phyloP scores from a whole-genome alignment of 2,329 filamentous ascomycete genomes.

The Dothistroma pini region DNA sequence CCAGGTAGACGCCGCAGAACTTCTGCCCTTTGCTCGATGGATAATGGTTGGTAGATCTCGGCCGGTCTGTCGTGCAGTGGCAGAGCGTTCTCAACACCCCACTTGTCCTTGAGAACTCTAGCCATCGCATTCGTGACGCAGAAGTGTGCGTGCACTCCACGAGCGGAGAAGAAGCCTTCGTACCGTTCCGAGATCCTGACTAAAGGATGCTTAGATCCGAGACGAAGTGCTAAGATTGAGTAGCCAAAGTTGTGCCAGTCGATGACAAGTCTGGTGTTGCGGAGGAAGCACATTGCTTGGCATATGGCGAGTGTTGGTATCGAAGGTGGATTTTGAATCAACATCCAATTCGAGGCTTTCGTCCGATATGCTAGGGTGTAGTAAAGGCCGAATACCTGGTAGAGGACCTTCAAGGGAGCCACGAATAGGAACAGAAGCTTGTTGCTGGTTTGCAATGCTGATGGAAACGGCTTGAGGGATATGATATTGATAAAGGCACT shows the following conservation, averaged over 20 bases:
- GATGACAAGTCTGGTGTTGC: slow-evolving; percentile 78
- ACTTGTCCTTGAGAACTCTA: slow-evolving; percentile 64
- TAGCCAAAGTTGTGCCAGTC: slow-evolving; percentile 99
- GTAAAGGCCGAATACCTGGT: slow-evolving; percentile 72
- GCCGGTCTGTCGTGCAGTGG: slow-evolving; percentile 86
- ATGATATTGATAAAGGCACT: slow-evolving; percentile 68
- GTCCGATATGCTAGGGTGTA: slow-evolving; percentile 69
- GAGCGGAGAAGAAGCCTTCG: slow-evolving; percentile 70
- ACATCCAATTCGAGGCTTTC: slow-evolving; percentile 74
- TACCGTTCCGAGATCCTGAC: slow-evolving; percentile 74
- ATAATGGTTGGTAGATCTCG: slow-evolving; percentile 70
- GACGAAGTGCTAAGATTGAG: slow-evolving; percentile 74
- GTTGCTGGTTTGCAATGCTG: slow-evolving; percentile 61
- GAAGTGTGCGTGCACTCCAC: slow-evolving; percentile 60
- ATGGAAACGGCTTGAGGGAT: slow-evolving; percentile 65
- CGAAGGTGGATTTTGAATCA: slow-evolving; percentile 90
- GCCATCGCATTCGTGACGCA: slow-evolving; percentile 90
- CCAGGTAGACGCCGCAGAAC: slow-evolving; percentile 66
- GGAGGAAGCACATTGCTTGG: slow-evolving; percentile 66
- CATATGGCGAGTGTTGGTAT: slow-evolving; percentile 85
- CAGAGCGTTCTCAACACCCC: slow-evolving; percentile 57
- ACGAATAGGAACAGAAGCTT: slow-evolving; percentile 72
- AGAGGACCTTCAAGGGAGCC: slow-evolving; percentile 80
- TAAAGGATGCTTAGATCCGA: slow-evolving; percentile 65
- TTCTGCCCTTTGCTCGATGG: slow-evolving; percentile 44